Percentiles rank a stretch among this genome's conserved stretches.
These are phyloP conservation scores for Grosmannia huntii DNA, from an alignment of 2,329 filamentous ascomycete genomes.

Conservation along the genomic window DNA sequence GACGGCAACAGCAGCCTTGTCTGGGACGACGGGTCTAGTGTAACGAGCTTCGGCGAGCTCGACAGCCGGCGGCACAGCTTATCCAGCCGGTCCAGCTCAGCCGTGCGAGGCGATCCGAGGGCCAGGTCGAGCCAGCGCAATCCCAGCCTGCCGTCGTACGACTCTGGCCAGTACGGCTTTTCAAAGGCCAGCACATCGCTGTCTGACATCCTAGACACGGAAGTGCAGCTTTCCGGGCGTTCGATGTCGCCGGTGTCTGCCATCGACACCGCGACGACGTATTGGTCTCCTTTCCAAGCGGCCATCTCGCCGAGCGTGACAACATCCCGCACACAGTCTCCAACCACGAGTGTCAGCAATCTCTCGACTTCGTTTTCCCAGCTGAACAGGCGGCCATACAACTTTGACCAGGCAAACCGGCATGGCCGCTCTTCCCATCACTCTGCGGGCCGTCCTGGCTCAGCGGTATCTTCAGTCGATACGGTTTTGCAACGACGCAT, in stretches of 20 bases:
- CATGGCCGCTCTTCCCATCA: constrained; percentile 15
- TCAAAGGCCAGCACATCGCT: constrained; percentile 43
- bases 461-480: constrained; percentile 54
- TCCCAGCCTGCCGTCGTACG: constrained; percentile 55
- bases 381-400: constrained; percentile 22
- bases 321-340: constrained; percentile 46
- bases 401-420: constrained; percentile 20
- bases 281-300: constrained; percentile 79
- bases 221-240: constrained; percentile 55
- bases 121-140: constrained; percentile 44
- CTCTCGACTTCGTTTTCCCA: constrained; percentile 38
- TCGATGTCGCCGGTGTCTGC: constrained; percentile 54
- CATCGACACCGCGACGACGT: constrained; percentile 65
- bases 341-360: constrained; percentile 48
- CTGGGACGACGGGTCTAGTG: constrained; percentile 40
- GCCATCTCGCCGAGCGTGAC: constrained; percentile 50
- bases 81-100: constrained; percentile 35
- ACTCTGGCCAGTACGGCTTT: constrained; percentile 50
- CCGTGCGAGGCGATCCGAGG: constrained; percentile 40
- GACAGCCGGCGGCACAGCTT: constrained; percentile 32
- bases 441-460: constrained; percentile 35
- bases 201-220: constrained; percentile 55
- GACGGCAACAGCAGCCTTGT: constrained; percentile 28
- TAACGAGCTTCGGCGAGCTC: constrained; percentile 35
- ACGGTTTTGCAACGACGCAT: constrained; percentile 50